Evolutionary conservation across 441 rosid species (phyloP), one percentile per base, ranked within the genome.

Genomic region (Rhodomyrtus psidioides): DNA sequence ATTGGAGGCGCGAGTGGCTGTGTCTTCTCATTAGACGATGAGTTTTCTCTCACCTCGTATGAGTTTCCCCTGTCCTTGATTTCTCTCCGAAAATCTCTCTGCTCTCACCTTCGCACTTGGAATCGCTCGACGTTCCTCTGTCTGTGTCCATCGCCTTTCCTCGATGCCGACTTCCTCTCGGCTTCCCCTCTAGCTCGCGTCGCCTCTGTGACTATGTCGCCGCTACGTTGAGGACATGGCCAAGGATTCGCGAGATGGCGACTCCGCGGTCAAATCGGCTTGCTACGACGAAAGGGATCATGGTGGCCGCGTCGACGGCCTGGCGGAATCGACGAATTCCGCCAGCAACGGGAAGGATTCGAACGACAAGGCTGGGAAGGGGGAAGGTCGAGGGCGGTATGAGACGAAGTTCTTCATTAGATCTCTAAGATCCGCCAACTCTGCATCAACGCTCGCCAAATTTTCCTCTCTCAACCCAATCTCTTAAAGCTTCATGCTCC

Each of bases 401-500:
- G 12, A 34, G 10, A 19, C 12, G n/a, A 65, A 65, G 79, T 19
- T 65, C 79, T 65, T 34, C 26, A 8, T 19, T 65, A 34, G 14
- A 19, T 15, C 46, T 19, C 90, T 81, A 99, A 96, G 96, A 96
- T 96, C 92, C 98, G 98, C 85, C 99, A 96, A 89, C 95, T 96
- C 74, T 97, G 99, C 88, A 91, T 95, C 90, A 95, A 95, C 91
- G 96, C 99, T 51, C 94, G 99, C 70, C 99, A 96, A 93, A 94
- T 95, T 91, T 95, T 97, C 91, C 95, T 97, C 44, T 91, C 98
- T 81, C 95, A 97, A 89, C 98, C 99, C 46, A 93, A 85, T 87
- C 97, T 97, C 85, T 93, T 96, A 89, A 92, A 94, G 90, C 86
- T 96, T 60, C 94, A 90, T 86, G 98, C 99, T 87, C 99, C 99